phyloP scores from a whole-genome alignment of 805 yeast genomes.

The Saccharomycopsis sp. region DNA sequence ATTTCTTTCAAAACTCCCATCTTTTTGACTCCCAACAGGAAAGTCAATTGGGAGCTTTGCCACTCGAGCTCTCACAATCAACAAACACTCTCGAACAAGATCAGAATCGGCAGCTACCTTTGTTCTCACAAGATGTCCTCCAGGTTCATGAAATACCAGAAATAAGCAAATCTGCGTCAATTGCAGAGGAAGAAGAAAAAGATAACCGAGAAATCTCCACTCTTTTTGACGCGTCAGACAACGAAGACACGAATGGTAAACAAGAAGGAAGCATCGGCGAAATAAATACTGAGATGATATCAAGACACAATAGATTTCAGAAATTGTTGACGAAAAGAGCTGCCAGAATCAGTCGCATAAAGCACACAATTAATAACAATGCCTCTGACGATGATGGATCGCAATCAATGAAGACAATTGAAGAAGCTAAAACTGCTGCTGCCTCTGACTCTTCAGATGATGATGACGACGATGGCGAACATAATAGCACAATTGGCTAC shows the following conservation, averaged over 20 bases:
- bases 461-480: not conserved
- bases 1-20: not conserved
- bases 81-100: not conserved
- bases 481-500: not conserved
- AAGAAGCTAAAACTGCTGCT: not conserved
- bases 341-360: slow-evolving; percentile 8
- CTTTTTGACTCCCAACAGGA: slow-evolving; percentile 1
- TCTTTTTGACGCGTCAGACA: not conserved
- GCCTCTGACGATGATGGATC: slow-evolving; percentile 7
- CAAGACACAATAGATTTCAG: slow-evolving; percentile 19
- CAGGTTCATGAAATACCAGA: not conserved
- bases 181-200: not conserved
- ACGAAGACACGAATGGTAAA: not conserved
- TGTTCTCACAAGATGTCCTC: not conserved
- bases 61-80: not conserved
- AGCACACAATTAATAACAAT: not conserved
- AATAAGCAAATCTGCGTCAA: not conserved
- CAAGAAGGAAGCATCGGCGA: not conserved
- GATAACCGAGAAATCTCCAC: not conserved
- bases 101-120: not conserved
- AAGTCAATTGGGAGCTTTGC: not conserved
- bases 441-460: not conserved
- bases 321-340: slow-evolving; percentile 16
- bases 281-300: slow-evolving; percentile 17
- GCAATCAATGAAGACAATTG: not conserved